Evolutionary conservation across 2,329 filamentous ascomycete genomes (phyloP).

Genomic region (Pseudogymnoascus sp.): DNA sequence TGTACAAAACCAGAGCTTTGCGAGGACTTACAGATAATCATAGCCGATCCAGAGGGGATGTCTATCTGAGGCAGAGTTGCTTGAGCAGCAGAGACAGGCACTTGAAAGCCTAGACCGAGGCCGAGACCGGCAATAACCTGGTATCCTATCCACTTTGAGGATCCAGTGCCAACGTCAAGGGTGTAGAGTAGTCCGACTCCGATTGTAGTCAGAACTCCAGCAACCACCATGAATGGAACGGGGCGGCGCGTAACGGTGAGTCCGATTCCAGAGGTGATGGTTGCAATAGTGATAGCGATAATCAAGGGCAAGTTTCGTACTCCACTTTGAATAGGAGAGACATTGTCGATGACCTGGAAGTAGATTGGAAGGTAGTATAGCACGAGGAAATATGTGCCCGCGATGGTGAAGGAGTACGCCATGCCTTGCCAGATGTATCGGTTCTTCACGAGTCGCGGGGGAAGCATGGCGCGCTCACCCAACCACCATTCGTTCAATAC

Average conservation of each 20-base stretch:
- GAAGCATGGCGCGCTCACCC: conserved; percentile 43
- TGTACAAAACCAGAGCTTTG: neutral
- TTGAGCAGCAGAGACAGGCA: conserved; percentile 43
- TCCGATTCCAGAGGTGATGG: conserved; percentile 31
- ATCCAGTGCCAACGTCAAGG: conserved; percentile 33
- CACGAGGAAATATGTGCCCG: conserved; percentile 35
- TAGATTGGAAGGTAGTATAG: conserved; percentile 43
- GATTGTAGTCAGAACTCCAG: conserved; percentile 35
- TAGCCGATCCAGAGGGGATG: conserved; percentile 45
- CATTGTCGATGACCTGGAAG: conserved; percentile 40
- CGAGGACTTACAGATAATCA: conserved; percentile 33
- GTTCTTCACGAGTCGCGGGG: conserved; percentile 34
- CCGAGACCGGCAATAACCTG: conserved; percentile 42
- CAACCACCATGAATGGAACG: conserved; percentile 38
- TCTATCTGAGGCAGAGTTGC: conserved; percentile 43
- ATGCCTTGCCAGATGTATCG: conserved; percentile 36
- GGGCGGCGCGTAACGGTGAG: conserved; percentile 35
- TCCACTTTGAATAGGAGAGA: conserved; percentile 30
- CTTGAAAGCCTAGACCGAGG: conserved; percentile 37
- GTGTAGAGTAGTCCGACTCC: conserved; percentile 36
- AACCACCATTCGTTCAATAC: conserved; percentile 32
- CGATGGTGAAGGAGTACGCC: conserved; percentile 35
- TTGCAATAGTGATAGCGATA: conserved; percentile 35
- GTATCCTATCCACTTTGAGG: conserved; percentile 43
- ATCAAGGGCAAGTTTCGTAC: conserved; percentile 36